Evolutionary conservation across 148 eudicot species (phyloP).

Genomic region (Nyssa sinensis): DNA sequence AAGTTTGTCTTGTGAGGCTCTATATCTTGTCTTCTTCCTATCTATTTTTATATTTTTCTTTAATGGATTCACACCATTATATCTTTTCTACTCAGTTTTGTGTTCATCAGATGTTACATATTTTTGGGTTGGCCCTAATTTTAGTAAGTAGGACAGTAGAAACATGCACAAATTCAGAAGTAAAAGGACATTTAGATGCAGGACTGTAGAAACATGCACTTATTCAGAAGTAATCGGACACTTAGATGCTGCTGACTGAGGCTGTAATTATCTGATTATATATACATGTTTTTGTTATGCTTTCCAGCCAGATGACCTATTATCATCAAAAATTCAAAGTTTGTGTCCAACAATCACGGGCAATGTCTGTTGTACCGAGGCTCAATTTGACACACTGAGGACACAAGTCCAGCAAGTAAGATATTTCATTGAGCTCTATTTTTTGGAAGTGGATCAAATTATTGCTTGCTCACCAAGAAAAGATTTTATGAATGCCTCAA

Average conservation of each 20-base stretch:
- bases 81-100: conserved; percentile 5
- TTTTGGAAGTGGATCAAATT: too few relatives aligned
- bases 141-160: background rate
- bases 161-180: background rate
- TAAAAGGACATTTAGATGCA: too few relatives aligned
- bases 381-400: conserved; percentile 79
- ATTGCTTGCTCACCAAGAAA: background rate
- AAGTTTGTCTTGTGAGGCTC: conserved; percentile 10
- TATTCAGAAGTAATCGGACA: background rate
- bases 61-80: background rate
- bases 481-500: background rate
- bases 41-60: background rate
- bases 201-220: too few relatives aligned
- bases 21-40: background rate
- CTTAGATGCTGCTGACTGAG: background rate
- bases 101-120: background rate
- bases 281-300: conserved; percentile 6
- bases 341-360: conserved; percentile 94
- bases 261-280: background rate
- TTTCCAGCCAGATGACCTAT: conserved; percentile 74
- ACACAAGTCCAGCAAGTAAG: conserved; percentile 96
- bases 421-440: conserved; percentile 16
- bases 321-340: conserved; percentile 95
- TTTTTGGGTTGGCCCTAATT: background rate
- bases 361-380: conserved; percentile 91